Evolutionary conservation across 2,329 filamentous ascomycete genomes (phyloP).

Genomic region (Fusarium acutatum): DNA sequence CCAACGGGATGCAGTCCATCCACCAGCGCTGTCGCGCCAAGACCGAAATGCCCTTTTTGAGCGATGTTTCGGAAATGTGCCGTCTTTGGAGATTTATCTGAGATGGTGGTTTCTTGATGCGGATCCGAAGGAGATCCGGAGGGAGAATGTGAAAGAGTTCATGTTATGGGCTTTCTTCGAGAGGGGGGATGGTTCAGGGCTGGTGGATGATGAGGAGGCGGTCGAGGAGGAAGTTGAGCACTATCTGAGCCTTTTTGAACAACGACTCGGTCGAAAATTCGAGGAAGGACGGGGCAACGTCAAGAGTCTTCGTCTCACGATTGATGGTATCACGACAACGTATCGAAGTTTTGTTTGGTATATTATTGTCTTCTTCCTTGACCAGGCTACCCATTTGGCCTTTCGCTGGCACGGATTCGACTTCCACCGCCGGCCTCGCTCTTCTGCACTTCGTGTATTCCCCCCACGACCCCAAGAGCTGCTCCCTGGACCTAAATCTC

Average conservation of each 20-base stretch:
- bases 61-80: conserved; percentile 62
- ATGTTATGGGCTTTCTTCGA: conserved; percentile 75
- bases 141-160: conserved; percentile 75
- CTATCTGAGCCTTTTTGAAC: conserved; percentile 62
- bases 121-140: conserved; percentile 62
- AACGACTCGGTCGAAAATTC: conserved; percentile 59
- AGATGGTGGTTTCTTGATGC: conserved; percentile 73
- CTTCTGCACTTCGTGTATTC: conserved; percentile 54
- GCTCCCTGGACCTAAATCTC: conserved; percentile 56
- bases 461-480: conserved; percentile 65
- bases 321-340: conserved; percentile 69
- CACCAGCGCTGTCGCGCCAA: conserved; percentile 51
- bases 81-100: conserved; percentile 65
- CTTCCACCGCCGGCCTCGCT: conserved; percentile 54
- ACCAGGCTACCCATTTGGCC: conserved; percentile 57
- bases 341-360: conserved; percentile 74
- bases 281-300: conserved; percentile 64
- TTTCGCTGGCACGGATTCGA: conserved; percentile 60
- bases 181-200: conserved; percentile 38
- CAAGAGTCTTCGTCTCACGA: conserved; percentile 67
- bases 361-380: conserved; percentile 62
- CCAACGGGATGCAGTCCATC: conserved; percentile 50
- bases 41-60: conserved; percentile 65
- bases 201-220: conserved; percentile 37
- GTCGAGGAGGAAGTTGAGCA: conserved; percentile 53